phyloP scores from a whole-genome alignment of 2,329 filamentous ascomycete genomes.

The Clonostachys chloroleuca region DNA sequence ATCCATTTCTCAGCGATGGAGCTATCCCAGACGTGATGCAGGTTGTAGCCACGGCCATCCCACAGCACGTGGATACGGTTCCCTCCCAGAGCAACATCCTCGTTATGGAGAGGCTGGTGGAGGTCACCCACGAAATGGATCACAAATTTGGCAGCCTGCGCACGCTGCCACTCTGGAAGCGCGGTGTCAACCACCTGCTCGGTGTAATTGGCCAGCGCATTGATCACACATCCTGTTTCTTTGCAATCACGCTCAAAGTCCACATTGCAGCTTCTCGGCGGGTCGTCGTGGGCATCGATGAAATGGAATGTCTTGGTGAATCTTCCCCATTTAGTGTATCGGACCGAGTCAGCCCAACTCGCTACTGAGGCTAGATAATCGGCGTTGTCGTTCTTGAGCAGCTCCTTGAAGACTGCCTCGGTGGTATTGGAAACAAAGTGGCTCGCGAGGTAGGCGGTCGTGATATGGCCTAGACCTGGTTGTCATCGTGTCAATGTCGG shows the following conservation, averaged over 20 bases:
- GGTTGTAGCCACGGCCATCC: slow-evolving; percentile 51
- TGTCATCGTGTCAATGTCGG: background rate
- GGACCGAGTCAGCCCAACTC: slow-evolving; percentile 63
- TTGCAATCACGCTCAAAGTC: slow-evolving; percentile 59
- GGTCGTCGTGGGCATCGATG: slow-evolving; percentile 63
- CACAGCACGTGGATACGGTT: slow-evolving; percentile 65
- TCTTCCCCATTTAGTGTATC: slow-evolving; percentile 58
- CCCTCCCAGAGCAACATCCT: slow-evolving; percentile 60
- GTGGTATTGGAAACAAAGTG: slow-evolving; percentile 55
- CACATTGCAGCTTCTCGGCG: slow-evolving; percentile 52
- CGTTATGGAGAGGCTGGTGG: slow-evolving; percentile 64
- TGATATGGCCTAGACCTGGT: slow-evolving; percentile 59
- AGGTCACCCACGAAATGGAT: slow-evolving; percentile 68
- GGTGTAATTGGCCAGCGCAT: slow-evolving; percentile 58
- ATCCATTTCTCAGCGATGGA: slow-evolving; percentile 63
- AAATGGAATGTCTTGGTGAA: slow-evolving; percentile 63
- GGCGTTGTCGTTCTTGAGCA: slow-evolving; percentile 48
- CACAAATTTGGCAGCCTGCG: slow-evolving; percentile 62
- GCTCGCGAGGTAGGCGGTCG: slow-evolving; percentile 58
- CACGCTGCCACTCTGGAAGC: slow-evolving; percentile 39
- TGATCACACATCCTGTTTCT: slow-evolving; percentile 56
- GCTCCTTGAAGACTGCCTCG: slow-evolving; percentile 48
- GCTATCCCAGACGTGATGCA: slow-evolving; percentile 72
- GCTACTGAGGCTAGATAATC: slow-evolving; percentile 61
- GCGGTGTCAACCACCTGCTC: slow-evolving; percentile 40